Evolutionary conservation across 768 basidiomycete species (phyloP).

Genomic region (Mycena amicta): DNA sequence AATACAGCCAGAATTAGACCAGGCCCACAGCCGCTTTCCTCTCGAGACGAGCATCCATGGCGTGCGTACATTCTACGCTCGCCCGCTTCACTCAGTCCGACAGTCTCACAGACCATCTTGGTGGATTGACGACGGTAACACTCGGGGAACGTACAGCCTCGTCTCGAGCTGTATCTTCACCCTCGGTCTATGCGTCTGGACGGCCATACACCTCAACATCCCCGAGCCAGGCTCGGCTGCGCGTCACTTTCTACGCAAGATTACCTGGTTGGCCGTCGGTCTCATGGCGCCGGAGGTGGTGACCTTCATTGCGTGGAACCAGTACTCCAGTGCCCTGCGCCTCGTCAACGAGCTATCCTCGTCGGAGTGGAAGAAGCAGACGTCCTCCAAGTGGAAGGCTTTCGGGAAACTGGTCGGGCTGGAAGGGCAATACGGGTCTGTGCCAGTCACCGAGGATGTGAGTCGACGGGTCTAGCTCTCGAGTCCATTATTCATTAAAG

Average conservation of each 20-base stretch:
- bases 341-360: not conserved
- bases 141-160: slow-evolving; percentile 2
- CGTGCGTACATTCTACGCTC: too few species aligned
- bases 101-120: not conserved
- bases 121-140: slow-evolving; percentile 1
- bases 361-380: not conserved
- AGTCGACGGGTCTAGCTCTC: not conserved
- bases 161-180: slow-evolving; percentile 15
- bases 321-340: not conserved
- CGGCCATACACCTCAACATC: not conserved
- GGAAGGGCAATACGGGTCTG: not conserved
- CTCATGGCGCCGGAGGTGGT: slow-evolving; percentile 5
- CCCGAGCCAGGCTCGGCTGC: not conserved
- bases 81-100: too few species aligned
- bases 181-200: slow-evolving; percentile 4
- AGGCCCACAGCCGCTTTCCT: too few species aligned
- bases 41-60: too few species aligned
- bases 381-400: not conserved
- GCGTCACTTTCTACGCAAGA: slow-evolving; percentile 4
- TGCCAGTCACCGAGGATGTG: not conserved
- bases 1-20: too few species aligned
- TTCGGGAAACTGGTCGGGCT: not conserved
- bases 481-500: not conserved
- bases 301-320: slow-evolving; percentile 3
- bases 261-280: not conserved